phyloP scores from a whole-genome alignment of 1,139 yeast genomes.

The Cylindricascospora bacillispora region DNA sequence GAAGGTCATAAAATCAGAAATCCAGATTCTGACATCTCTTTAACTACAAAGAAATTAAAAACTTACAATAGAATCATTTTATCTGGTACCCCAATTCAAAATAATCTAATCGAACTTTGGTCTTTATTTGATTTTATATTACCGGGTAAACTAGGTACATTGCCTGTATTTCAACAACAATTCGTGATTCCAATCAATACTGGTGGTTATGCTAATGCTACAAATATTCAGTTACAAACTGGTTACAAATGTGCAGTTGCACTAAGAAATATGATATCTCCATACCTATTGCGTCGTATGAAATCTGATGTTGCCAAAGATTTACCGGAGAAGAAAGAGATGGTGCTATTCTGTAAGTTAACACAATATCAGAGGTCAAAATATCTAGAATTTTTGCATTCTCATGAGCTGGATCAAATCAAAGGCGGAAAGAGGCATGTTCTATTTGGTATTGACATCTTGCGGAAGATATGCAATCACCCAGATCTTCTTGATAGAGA shows the following conservation, averaged over 20 bases:
- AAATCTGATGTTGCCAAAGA: constrained; percentile 96
- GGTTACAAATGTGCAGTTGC: constrained; percentile 95
- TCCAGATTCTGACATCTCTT: constrained; percentile 81
- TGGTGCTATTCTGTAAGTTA: constrained; percentile 81
- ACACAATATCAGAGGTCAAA: constrained; percentile 64
- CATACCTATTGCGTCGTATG: constrained; percentile 74
- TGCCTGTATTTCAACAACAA: constrained; percentile 88
- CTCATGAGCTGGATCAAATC: constrained; percentile 66
- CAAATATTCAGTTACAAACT: constrained; percentile 89
- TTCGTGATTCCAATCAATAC: constrained; percentile 85
- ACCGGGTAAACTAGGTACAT: constrained; percentile 87
- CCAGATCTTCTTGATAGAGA: constrained; percentile 73
- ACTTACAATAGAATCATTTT: constrained; percentile 75
- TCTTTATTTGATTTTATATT: constrained; percentile 87
- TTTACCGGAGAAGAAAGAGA: constrained; percentile 83
- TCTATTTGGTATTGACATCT: constrained; percentile 76
- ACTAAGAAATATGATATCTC: constrained; percentile 75
- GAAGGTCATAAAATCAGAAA: constrained; percentile 96
- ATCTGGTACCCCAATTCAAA: constrained; percentile 95
- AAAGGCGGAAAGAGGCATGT: constrained; percentile 69
- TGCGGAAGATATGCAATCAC: constrained; percentile 89
- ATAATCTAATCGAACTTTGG: constrained; percentile 85
- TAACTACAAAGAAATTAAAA: constrained; percentile 69
- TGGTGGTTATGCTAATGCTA: constrained; percentile 98
- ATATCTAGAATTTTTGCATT: constrained; percentile 59